phyloP scores from a whole-genome alignment of 2,329 filamentous ascomycete species.

The Paecilomyces sp. region DNA sequence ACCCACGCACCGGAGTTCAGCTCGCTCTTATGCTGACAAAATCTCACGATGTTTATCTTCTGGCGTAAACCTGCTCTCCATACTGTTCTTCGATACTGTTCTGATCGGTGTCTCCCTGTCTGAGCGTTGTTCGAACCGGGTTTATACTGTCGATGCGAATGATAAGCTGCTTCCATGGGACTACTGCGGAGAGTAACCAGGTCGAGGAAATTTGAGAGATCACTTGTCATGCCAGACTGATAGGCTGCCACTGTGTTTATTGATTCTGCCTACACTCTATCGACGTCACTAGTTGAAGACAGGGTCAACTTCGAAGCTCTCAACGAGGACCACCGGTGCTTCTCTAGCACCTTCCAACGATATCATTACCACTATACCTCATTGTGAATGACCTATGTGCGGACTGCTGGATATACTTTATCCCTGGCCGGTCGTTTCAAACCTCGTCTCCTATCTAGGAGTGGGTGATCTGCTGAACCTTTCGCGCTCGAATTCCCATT shows the following conservation, averaged over 20 bases:
- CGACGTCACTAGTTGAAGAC: not conserved
- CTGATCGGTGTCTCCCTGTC: not conserved
- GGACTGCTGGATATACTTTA: constrained; percentile 15
- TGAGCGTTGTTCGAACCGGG: not conserved
- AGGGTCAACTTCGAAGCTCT: not conserved
- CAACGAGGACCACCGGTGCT: not conserved
- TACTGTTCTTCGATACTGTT: not conserved
- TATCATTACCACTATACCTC: not conserved
- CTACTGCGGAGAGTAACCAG: not conserved
- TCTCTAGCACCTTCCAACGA: not conserved
- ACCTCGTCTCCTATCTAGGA: constrained; percentile 14
- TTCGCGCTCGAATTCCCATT: constrained; percentile 14
- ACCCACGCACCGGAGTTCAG: not conserved
- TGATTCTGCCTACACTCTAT: not conserved
- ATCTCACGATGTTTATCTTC: not conserved
- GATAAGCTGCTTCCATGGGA: not conserved
- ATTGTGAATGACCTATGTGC: constrained; percentile 5
- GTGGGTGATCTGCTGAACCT: constrained; percentile 21
- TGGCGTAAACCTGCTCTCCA: not conserved
- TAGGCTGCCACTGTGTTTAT: not conserved
- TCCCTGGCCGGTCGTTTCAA: constrained; percentile 19
- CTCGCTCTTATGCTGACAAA: not conserved
- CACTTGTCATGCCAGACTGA: not conserved
- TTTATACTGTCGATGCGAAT: not conserved
- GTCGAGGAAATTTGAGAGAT: not conserved